Conservation (phyloP, 2,329 filamentous ascomycete species). For the Bipolaris cookei region DNA sequence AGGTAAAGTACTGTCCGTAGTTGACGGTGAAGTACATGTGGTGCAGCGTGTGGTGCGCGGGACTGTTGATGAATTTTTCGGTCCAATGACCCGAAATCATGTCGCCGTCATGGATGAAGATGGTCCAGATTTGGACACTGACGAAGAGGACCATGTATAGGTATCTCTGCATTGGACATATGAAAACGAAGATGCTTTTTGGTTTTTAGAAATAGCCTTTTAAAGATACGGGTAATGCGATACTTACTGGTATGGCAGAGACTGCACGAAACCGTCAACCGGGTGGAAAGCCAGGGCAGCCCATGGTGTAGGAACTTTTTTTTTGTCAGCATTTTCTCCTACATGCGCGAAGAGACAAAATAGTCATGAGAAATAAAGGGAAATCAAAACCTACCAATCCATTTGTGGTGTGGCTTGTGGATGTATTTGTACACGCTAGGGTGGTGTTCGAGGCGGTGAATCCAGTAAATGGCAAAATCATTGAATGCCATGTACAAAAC, state of each 20-base stretch:
- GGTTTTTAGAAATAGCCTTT: not conserved
- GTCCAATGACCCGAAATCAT: conserved; percentile 14
- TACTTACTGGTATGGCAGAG: conserved; percentile 15
- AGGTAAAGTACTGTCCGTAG: conserved; percentile 14
- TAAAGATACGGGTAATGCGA: not conserved
- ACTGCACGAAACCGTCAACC: conserved; percentile 10
- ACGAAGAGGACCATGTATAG: conserved; percentile 15
- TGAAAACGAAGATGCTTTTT: conserved; percentile 9
- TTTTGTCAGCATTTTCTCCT: conserved; percentile 1
- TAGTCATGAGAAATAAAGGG: too few species aligned
- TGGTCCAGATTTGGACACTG: conserved; percentile 11
- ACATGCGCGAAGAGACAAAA: not conserved
- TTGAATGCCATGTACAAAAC: conserved; percentile 13
- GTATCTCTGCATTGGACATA: conserved; percentile 14
- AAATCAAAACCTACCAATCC: conserved; percentile 8
- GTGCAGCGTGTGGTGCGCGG: conserved; percentile 12
- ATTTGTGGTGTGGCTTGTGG: conserved; percentile 16
- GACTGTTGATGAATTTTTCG: conserved; percentile 13
- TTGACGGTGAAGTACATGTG: conserved; percentile 18
- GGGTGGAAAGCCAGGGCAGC: conserved; percentile 15
- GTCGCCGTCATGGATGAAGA: conserved; percentile 15
- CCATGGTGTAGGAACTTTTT: conserved; percentile 12
- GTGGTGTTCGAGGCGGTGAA: conserved; percentile 15
- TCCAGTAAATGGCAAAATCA: conserved; percentile 14
- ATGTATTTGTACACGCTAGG: conserved; percentile 16